A percentile compares a stretch with the other conserved stretches of the same genome.
Evolutionary conservation across 2,329 filamentous ascomycete genomes (phyloP).

Genomic region (Pezicula radicicola): DNA sequence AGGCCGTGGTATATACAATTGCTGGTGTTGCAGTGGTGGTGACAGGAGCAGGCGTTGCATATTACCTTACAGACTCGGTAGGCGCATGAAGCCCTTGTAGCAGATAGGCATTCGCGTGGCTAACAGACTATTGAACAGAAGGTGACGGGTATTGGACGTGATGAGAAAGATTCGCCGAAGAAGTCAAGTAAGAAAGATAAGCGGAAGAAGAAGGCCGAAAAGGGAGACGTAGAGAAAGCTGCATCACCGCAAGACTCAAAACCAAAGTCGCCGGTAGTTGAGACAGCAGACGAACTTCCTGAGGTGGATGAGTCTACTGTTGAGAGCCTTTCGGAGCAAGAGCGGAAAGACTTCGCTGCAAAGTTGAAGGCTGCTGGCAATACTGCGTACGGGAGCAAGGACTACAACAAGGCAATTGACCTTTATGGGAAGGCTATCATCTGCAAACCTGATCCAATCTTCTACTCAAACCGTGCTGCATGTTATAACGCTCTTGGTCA

Average conservation of each 20-base stretch:
- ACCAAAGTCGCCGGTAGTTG: conserved; percentile 48
- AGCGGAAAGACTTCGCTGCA: conserved; percentile 81
- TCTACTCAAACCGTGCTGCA: conserved; percentile 97
- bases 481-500: conserved; percentile 92
- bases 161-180: conserved; percentile 43
- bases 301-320: conserved; percentile 60
- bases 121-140: conserved; percentile 18
- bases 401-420: conserved; percentile 90
- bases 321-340: conserved; percentile 49
- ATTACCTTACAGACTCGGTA: conserved; percentile 73
- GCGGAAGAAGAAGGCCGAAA: conserved; percentile 80
- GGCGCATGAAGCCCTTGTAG: conserved; percentile 18
- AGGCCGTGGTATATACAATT: conserved; percentile 92
- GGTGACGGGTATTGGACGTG: conserved; percentile 28
- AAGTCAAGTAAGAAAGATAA: conserved; percentile 89
- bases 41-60: conserved; percentile 86
- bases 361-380: conserved; percentile 96
- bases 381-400: conserved; percentile 91
- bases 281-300: conserved; percentile 66
- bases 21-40: conserved; percentile 91
- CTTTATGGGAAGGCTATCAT: conserved; percentile 95
- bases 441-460: conserved; percentile 96
- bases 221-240: conserved; percentile 70
- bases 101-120: conserved; percentile 33
- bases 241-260: conserved; percentile 37